A percentile compares a stretch with the other conserved stretches of the same genome.
Conservation (phyloP, 2,329 filamentous ascomycete species). For the Diaporthe citri region DNA sequence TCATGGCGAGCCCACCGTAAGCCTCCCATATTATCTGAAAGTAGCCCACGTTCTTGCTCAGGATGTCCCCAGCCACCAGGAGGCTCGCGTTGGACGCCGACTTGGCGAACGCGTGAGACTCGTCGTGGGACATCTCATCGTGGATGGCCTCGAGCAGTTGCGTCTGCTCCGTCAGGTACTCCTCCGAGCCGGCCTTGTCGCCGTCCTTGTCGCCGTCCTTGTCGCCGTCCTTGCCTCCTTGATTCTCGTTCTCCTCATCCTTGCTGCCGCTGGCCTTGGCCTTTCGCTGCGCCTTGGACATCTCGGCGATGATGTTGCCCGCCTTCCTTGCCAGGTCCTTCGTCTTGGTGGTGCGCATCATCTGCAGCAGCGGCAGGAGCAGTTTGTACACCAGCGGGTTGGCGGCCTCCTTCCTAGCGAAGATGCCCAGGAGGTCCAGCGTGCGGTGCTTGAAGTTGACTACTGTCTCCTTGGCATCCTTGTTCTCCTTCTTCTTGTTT, state of each 20-base stretch:
- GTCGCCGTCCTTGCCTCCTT: constrained; percentile 40
- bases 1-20: constrained; percentile 64
- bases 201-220: constrained; percentile 49
- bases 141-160: constrained; percentile 76
- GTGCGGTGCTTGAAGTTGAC: constrained; percentile 96
- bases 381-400: constrained; percentile 77
- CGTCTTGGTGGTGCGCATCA: constrained; percentile 81
- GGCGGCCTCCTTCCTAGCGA: constrained; percentile 81
- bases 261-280: constrained; percentile 57
- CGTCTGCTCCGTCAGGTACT: constrained; percentile 61
- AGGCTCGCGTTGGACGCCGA: constrained; percentile 81
- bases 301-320: constrained; percentile 77
- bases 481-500: constrained; percentile 85
- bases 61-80: constrained; percentile 73
- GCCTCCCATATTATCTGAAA: constrained; percentile 53
- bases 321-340: constrained; percentile 83
- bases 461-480: constrained; percentile 89
- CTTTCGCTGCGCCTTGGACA: constrained; percentile 77
- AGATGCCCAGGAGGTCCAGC: constrained; percentile 88
- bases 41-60: constrained; percentile 57
- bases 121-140: constrained; percentile 71
- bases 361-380: constrained; percentile 80
- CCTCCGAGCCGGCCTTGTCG: constrained; percentile 55
- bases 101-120: constrained; percentile 77
- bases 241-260: constrained; percentile 51